Evolutionary conservation across 225 moss, liverwort and hornwort species (phyloP).

Genomic region (Antitrichia curtipendula): DNA sequence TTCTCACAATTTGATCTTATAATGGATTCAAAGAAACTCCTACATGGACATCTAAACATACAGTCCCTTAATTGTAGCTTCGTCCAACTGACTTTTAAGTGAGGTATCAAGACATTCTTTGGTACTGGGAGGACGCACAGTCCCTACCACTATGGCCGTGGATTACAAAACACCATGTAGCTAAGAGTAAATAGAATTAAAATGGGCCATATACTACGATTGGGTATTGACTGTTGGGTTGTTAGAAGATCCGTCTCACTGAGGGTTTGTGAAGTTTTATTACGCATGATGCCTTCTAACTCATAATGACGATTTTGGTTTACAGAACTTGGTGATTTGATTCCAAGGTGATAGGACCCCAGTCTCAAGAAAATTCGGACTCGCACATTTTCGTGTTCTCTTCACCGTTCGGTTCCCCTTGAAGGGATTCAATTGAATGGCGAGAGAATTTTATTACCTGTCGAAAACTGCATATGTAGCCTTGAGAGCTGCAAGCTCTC

Average conservation of each 20-base stretch:
- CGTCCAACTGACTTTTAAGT: background rate
- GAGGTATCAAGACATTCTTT: background rate
- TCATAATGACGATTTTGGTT: background rate
- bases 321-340: background rate
- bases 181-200: background rate
- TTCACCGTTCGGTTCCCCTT: too few species aligned
- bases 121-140: background rate
- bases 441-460: background rate
- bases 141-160: background rate
- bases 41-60: too few species aligned
- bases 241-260: background rate
- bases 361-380: background rate
- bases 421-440: background rate
- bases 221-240: background rate
- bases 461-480: conserved; percentile 40
- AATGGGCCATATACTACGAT: background rate
- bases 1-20: background rate
- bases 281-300: background rate
- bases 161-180: background rate
- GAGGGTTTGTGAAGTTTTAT: background rate
- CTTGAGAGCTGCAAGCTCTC: conserved; percentile 17
- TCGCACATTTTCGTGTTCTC: background rate
- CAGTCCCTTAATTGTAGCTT: background rate
- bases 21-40: background rate
- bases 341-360: background rate